phyloP scores from a whole-genome alignment of 352 stramenopile genomes.

The Globisporangium solare region DNA sequence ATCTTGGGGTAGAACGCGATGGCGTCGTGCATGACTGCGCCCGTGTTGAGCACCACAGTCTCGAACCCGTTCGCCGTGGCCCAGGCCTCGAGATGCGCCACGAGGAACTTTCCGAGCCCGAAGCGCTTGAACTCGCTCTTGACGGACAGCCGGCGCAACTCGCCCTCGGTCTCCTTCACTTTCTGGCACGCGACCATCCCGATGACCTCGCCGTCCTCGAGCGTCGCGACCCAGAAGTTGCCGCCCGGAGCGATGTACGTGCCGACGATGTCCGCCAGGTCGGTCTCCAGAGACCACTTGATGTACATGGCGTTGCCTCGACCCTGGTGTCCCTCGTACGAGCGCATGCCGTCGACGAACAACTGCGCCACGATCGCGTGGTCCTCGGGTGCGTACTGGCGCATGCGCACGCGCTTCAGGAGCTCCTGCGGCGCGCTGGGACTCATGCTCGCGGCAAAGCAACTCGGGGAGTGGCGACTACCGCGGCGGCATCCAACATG shows the following conservation, averaged over 20 bases:
- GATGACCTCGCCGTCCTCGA: constrained; percentile 9
- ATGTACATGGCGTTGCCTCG: constrained; percentile 24
- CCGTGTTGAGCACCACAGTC: constrained; percentile 15
- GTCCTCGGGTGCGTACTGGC: constrained; percentile 7
- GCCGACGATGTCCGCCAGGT: constrained; percentile 28
- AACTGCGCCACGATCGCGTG: constrained; percentile 11
- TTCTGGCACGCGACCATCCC: constrained; percentile 23
- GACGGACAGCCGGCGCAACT: constrained; percentile 28
- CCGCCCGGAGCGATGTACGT: constrained; percentile 20
- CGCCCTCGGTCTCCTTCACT: constrained; percentile 10
- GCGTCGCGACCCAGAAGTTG: constrained; percentile 32
- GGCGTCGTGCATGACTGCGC: constrained; percentile 14
- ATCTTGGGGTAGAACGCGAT: constrained; percentile 19
- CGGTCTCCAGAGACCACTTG: constrained; percentile 18
- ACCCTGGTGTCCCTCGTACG: constrained; percentile 25
- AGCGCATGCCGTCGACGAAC: constrained; percentile 27
- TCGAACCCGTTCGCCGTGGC: constrained; percentile 7
- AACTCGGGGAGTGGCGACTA: too few relatives aligned
- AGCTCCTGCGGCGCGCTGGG: not conserved
- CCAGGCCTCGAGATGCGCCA: constrained; percentile 19
- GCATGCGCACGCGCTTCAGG: constrained; percentile 6
- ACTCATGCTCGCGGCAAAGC: not conserved
- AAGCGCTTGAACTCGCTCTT: constrained; percentile 16
- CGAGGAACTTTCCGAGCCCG: constrained; percentile 21
- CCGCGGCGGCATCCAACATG: too few relatives aligned